Base-by-base conservation (phyloP, 208 protist species). In the Crithidia brevicula region DNA sequence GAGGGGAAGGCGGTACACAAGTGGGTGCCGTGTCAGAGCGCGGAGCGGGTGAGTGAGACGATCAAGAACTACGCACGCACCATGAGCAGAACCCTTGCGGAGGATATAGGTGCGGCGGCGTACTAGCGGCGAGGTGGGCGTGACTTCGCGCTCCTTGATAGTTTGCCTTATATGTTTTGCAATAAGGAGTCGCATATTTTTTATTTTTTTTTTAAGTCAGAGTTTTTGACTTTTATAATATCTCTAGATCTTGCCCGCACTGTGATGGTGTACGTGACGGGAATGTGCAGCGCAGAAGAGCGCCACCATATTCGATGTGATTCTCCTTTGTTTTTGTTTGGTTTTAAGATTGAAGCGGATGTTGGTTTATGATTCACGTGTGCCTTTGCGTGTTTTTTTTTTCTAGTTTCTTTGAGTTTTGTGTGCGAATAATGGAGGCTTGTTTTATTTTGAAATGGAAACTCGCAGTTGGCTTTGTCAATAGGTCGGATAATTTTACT, bases 11-110 rank as follows among this genome's bases (percentile, higher is more conserved):
- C 74, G 49, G 52, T 61, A 7, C 45, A 83, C 25, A 82, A 83
- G 45, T 92, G 86, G 89, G 74, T 95, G 40, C 73, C 79, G 45
- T 95, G 89, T 59, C 49, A 68, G 27, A 95, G 89, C 56, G 89
- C 89, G 18, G 86, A 95, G 70, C 82, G 88, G 40, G 85, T 93
- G 20, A 93, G 89, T 50, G 82, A 90, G 62, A 74, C 82, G 4
- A 80, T 95, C 20, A 95, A 95, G 63, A 77, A 81, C 23, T 82
- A 91, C 45, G 86, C 84, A 0, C 68, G 68, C 23, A 42, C 54
- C 9, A 76, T 76, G 70, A 76, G 62, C 23, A 22, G 23, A 22
- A 25, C 4, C 7, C 46, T 28, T 13, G 42, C 22, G n/a, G 53
- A 30, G 64, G 49, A 53, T n/a, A 31, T 10, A 6, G 30, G 31